A percentile compares a stretch with the other conserved stretches of the same genome.
These are phyloP conservation scores for Cercospora berteroae DNA, from an alignment of 2,329 filamentous ascomycete genomes.

Conservation along the genomic window DNA sequence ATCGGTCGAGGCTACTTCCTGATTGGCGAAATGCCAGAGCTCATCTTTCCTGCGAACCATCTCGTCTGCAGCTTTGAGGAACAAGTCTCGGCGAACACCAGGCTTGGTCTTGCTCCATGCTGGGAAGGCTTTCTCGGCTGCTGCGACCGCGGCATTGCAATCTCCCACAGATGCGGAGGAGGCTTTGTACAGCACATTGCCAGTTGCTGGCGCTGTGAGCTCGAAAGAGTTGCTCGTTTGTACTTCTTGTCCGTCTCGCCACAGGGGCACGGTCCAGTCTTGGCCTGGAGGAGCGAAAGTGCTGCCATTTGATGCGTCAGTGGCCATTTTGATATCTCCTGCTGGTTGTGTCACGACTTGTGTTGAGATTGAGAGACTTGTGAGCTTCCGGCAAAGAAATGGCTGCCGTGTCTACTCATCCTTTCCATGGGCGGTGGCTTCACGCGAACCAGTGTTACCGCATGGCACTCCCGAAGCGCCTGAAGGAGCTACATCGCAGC, in stretches of 20 bases:
- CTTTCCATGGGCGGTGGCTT: neutral
- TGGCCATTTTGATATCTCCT: neutral
- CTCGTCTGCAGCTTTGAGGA: slow-evolving; percentile 65
- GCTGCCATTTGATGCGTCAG: slow-evolving; percentile 1
- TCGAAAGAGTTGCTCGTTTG: slow-evolving; percentile 50
- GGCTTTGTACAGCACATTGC: slow-evolving; percentile 54
- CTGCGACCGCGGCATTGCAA: slow-evolving; percentile 55
- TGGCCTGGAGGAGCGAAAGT: slow-evolving; percentile 10
- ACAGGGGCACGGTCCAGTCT: slow-evolving; percentile 39
- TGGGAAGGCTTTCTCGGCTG: slow-evolving; percentile 66
- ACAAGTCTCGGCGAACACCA: slow-evolving; percentile 63
- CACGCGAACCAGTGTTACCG: neutral
- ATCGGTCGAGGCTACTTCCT: slow-evolving; percentile 54
- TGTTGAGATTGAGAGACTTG: neutral
- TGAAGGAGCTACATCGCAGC: neutral
- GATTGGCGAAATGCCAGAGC: slow-evolving; percentile 57
- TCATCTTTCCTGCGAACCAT: slow-evolving; percentile 61
- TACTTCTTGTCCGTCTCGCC: slow-evolving; percentile 49
- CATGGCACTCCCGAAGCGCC: neutral
- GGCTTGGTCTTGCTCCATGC: slow-evolving; percentile 65
- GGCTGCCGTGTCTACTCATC: neutral
- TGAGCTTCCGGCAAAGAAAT: neutral
- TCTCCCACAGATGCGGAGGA: slow-evolving; percentile 57
- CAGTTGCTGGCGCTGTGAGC: slow-evolving; percentile 56
- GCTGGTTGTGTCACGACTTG: neutral